Evolutionary conservation across 1,139 yeast species (phyloP).

Genomic region (Martiniozyma asiatica): DNA sequence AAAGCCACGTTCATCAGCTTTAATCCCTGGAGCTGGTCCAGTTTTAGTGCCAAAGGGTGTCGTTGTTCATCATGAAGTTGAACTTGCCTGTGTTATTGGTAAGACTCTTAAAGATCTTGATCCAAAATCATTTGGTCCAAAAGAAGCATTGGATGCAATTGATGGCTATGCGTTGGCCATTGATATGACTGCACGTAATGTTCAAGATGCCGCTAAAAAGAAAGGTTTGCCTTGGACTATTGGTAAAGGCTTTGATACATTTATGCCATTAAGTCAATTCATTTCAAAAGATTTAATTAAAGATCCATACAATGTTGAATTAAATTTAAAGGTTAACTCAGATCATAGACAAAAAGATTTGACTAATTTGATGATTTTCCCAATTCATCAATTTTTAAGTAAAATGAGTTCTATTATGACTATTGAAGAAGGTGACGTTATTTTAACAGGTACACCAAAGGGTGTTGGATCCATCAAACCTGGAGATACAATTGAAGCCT

Average conservation of each 20-base stretch:
- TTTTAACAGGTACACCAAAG: constrained; percentile 92
- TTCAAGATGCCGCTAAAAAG: constrained; percentile 87
- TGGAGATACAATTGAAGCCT: constrained; percentile 68
- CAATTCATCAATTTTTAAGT: constrained; percentile 67
- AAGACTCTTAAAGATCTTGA: constrained; percentile 52
- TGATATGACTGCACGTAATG: constrained; percentile 91
- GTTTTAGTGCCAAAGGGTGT: constrained; percentile 75
- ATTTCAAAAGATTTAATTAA: constrained; percentile 56
- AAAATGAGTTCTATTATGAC: constrained; percentile 85
- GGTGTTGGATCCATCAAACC: constrained; percentile 83
- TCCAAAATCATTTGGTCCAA: constrained; percentile 39
- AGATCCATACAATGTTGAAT: constrained; percentile 62
- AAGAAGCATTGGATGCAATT: constrained; percentile 66
- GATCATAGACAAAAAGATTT: constrained; percentile 58
- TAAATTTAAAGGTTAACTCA: constrained; percentile 63
- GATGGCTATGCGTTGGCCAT: constrained; percentile 80
- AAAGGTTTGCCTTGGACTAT: constrained; percentile 96
- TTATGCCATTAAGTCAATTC: constrained; percentile 66
- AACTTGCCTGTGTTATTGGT: constrained; percentile 69
- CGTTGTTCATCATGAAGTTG: constrained; percentile 84
- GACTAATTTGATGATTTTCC: constrained; percentile 82
- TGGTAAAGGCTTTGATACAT: constrained; percentile 94
- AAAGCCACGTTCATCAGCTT: constrained; percentile 65
- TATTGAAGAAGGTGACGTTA: constrained; percentile 77
- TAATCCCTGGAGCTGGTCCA: constrained; percentile 58